These are phyloP conservation scores for Suillus subluteus DNA, from an alignment of 768 basidiomycete species.

Conservation along the genomic window DNA sequence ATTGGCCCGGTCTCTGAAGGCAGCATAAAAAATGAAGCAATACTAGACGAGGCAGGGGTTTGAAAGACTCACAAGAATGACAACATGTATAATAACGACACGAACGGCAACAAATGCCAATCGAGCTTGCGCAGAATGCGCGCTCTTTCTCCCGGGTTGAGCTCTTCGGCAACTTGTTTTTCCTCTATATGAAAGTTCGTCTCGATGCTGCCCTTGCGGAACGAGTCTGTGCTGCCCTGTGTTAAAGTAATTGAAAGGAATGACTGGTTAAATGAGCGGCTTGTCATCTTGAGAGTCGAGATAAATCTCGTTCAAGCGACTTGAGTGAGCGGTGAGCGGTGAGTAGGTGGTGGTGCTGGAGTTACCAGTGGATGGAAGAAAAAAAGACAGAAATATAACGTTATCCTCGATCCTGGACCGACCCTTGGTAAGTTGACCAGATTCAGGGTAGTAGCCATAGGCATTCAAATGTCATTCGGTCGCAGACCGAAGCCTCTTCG, in stretches of 20 bases:
- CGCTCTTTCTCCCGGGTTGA: constrained; percentile 25
- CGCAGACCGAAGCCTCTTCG: not conserved
- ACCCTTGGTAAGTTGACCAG: not conserved
- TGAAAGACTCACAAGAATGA: constrained; percentile 46
- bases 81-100: constrained; percentile 48
- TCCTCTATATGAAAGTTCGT: not conserved
- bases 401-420: not conserved
- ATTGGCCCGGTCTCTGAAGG: constrained; percentile 46
- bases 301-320: constrained; percentile 2
- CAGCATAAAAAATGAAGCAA: not conserved
- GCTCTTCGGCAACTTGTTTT: constrained; percentile 10
- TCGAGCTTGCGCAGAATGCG: constrained; percentile 46
- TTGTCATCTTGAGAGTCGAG: not conserved
- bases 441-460: not conserved
- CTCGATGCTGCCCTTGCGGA: not conserved
- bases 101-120: constrained; percentile 46
- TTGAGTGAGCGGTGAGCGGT: not conserved
- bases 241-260: constrained; percentile 1
- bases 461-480: not conserved
- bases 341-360: not conserved
- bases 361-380: not conserved
- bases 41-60: not conserved
- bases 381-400: not conserved
- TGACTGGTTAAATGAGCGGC: constrained; percentile 8
- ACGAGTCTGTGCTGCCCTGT: not conserved